phyloP scores from a whole-genome alignment of 345 rosid genomes.

The Pistacia vera region DNA sequence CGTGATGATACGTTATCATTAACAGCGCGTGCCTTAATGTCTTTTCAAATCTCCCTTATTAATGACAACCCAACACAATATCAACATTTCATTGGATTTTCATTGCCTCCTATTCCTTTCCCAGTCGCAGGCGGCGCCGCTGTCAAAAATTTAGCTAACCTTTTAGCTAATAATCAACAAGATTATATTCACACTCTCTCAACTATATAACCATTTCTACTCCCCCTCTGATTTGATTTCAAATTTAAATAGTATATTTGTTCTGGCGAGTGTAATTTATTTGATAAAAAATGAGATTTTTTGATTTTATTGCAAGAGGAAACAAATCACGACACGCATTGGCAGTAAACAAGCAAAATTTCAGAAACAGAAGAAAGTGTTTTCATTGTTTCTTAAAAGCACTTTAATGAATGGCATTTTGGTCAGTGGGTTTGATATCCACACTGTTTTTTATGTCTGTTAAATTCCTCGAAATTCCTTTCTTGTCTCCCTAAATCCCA shows the following conservation, averaged over 20 bases:
- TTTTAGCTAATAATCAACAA: background rate
- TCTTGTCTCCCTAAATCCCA: background rate
- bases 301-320: background rate
- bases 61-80: background rate
- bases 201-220: background rate
- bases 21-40: background rate
- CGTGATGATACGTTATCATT: background rate
- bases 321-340: conserved; percentile 7
- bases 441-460: background rate
- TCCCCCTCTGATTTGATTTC: background rate
- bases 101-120: background rate
- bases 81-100: background rate
- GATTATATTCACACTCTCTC: background rate
- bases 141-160: background rate
- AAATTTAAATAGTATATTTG: background rate
- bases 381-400: background rate
- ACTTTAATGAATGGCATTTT: background rate
- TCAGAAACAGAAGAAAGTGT: background rate
- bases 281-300: background rate
- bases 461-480: conserved; percentile 1
- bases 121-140: conserved; percentile 19
- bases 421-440: background rate
- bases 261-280: too few species aligned
- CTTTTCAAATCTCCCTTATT: background rate
- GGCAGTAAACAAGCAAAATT: background rate